Base-by-base conservation (phyloP, 2,329 filamentous ascomycete genomes). In the Hymenoscyphus fructigenus region DNA sequence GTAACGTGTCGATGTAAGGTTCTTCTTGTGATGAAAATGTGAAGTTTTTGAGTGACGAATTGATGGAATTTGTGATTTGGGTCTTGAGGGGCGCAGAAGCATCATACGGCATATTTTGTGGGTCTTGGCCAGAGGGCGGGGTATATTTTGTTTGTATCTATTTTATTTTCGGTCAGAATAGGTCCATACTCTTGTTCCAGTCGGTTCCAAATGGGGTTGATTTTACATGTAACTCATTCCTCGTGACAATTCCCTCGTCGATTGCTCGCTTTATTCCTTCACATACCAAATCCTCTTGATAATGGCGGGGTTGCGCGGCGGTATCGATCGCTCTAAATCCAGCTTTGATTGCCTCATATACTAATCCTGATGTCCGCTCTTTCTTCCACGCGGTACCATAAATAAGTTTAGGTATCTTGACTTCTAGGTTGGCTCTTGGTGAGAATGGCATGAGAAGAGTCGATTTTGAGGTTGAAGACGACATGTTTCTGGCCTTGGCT, bases 361-460 rank as follows among this genome's bases (percentile, higher is more conserved):
- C 91, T 2, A 94, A 81, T 62, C 84, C 80, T 23, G 84, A 82
- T 0, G 90, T 92, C 20, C 78, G 78, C 0, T 89, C 86, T 72
- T 89, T 88, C 76, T 95, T 95, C 91, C 91, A 94, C n/a, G 91
- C 91, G 2, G 91, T 94, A 60, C 91, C 91, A 75, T 95, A 95
- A 67, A 95, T 72, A 34, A 88, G 79, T 67, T 79, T 82, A 5
- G 84, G 84, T 70, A 85, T 81, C 17, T 71, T 74, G 53, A 68
- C 66, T 7, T 68, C 60, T 0, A 64, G 65, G 17, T 64, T n/a
- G 15, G 53, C 66, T 26, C 29, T 44, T 17, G 57, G 57, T 17
- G 36, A 26, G 17, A 44, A 59, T 23, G 57, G 20, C n/a, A n/a
- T 32, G 55, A 57, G 55, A n/a, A 57, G 55, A 23, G 55, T 34